A percentile compares a stretch with the other conserved stretches of the same genome.
Evolutionary conservation across 768 basidiomycete genomes (phyloP).

Genomic region (Collybia sordida): DNA sequence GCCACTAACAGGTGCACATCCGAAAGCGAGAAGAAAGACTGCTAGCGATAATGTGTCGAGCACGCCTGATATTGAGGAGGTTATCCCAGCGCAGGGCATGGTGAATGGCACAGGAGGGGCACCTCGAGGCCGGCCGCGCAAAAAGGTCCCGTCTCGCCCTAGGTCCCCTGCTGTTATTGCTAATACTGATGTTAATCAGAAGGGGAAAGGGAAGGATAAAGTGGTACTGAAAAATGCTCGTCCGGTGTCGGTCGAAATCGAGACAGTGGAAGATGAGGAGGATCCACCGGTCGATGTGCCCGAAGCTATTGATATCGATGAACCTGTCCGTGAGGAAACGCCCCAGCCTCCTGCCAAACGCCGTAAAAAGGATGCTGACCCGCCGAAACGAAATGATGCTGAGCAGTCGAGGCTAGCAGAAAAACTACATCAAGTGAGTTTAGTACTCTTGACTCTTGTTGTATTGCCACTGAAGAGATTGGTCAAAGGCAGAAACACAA

Average conservation of each 20-base stretch:
- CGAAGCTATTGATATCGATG: slow-evolving; percentile 12
- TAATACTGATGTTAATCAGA: slow-evolving; percentile 26
- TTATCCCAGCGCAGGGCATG: neutral
- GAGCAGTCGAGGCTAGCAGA: slow-evolving; percentile 18
- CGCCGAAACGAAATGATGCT: slow-evolving; percentile 5
- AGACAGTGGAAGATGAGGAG: slow-evolving; percentile 16
- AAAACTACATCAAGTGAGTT: slow-evolving; percentile 25
- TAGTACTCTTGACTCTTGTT: neutral
- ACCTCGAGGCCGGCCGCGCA: neutral
- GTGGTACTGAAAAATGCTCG: slow-evolving; percentile 21
- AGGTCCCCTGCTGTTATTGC: slow-evolving; percentile 14
- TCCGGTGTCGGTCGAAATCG: slow-evolving; percentile 20
- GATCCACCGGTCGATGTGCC: slow-evolving; percentile 16
- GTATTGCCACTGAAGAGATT: neutral
- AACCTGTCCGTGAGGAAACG: neutral
- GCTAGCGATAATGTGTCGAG: slow-evolving; percentile 3
- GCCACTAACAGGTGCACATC: slow-evolving; percentile 2
- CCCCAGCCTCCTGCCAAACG: slow-evolving; percentile 11
- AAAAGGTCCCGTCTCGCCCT: slow-evolving; percentile 6
- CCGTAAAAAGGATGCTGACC: slow-evolving; percentile 1
- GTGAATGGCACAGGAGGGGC: slow-evolving; percentile 6
- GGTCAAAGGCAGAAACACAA: slow-evolving; percentile 37
- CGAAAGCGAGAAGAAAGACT: slow-evolving; percentile 10
- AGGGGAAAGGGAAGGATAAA: slow-evolving; percentile 34
- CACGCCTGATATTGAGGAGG: slow-evolving; percentile 18